Base-by-base conservation (phyloP, 2,329 filamentous ascomycete species). In the Penicillium sp. region DNA sequence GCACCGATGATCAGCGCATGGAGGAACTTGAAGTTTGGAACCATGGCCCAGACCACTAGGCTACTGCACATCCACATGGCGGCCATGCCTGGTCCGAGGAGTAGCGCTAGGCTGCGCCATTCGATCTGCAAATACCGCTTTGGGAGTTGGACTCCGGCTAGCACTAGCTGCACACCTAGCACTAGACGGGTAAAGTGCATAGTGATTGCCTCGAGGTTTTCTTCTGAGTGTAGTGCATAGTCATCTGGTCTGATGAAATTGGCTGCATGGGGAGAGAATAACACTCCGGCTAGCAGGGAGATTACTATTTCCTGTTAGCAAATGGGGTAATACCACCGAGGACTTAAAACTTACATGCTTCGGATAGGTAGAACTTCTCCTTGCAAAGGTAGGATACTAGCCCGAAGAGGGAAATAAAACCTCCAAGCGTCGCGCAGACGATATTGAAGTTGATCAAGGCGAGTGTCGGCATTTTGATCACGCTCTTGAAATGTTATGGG, bases 311-410 rank as follows among this genome's bases (percentile, higher is more conserved):
- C 50, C 26, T 58, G 61, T 57, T 25, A 58, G 48, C 16, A 14
- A 44, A 40, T 28, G 19, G n/a, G 31, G 16, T 25, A 28, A 40
- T 46, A 22, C 33, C 19, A 36, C 46, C 28, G 26, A 12, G 33
- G 16, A 25, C 28, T 16, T 35, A 30, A n/a, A 26, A 84, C 88
- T 71, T 78, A 93, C 90, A 78, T 50, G 92, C 90, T 82, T 97
- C 92, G 1, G 91, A 96, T 1, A 97, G 82, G 71, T 96, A 96
- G 69, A 90, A 93, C 55, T 86, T 88, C 76, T 96, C 92, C 70
- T 97, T 96, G 69, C 90, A 82, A 17, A 96, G 82, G 69, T 91
- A 96, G 0, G 91, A 96, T 0, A 97, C 90, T 41, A 97, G 77
- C 4, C 91, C 91, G 68, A 96, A 97, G n/a, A 95, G 64, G 0